phyloP scores from a whole-genome alignment of 371 early-diverging fungal species.

The Lichtheimia ornata region DNA sequence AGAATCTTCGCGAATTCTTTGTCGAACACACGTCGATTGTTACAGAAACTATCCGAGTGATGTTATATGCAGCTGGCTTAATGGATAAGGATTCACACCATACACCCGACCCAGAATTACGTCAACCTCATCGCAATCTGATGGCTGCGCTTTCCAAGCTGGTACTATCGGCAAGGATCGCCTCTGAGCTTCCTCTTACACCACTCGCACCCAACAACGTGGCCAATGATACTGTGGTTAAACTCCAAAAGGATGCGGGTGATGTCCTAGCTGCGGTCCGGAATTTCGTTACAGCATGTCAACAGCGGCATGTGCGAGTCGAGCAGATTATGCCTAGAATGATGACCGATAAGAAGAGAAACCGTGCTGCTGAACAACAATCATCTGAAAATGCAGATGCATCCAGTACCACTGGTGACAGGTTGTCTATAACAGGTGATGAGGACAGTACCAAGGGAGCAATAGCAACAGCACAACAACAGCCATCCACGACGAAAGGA shows the following conservation, averaged over 20 bases:
- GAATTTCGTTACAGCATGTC: conserved; percentile 75
- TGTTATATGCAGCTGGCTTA: conserved; percentile 81
- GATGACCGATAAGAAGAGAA: background rate
- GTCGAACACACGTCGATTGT: conserved; percentile 40
- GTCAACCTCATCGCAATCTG: conserved; percentile 73
- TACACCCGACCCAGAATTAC: conserved; percentile 62
- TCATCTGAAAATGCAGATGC: conserved; percentile 3
- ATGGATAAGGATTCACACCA: conserved; percentile 68
- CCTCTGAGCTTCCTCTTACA: conserved; percentile 50
- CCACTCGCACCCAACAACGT: background rate
- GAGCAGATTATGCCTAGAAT: conserved; percentile 42
- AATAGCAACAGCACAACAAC: background rate
- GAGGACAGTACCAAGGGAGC: background rate
- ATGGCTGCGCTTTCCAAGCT: conserved; percentile 80
- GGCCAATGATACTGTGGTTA: conserved; percentile 16
- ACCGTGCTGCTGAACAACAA: background rate
- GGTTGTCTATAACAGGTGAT: background rate
- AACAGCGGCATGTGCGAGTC: conserved; percentile 62
- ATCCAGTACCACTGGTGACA: background rate
- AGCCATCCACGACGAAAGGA: background rate
- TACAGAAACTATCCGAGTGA: conserved; percentile 81
- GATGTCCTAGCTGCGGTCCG: conserved; percentile 76
- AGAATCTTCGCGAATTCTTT: conserved; percentile 24
- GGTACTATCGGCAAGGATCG: conserved; percentile 81
- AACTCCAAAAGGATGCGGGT: conserved; percentile 35